Base-by-base conservation (phyloP, 176 grass and related monocot genomes). In the Thinopyrum elongatum region DNA sequence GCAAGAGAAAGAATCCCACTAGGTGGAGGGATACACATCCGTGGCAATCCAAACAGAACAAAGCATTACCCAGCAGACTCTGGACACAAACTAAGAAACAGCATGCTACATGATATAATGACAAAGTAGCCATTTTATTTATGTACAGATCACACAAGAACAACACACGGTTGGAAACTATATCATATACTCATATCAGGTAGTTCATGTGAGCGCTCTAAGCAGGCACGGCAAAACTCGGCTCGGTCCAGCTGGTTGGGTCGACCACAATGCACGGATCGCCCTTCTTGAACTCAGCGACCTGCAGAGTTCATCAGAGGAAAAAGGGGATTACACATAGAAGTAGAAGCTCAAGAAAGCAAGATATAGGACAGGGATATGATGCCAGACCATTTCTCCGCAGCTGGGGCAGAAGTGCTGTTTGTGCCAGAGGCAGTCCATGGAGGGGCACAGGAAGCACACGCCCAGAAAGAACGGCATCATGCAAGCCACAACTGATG, bases 361-460 rank as follows among this genome's bases (percentile, higher is more conserved):
- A 78, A 34, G 41, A 25, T 21, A 35, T 35, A 35, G 35, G 7
- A 39, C 15, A 77, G 34, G 49, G 55, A 58, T 58, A 70, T 35
- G 49, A 76, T 68, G 25, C 17, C 35, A 29, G 67, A 94, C 97
- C 94, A 93, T 92, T 87, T 94, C 87, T 8, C 90, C 87, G 7
- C 97, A 99, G 82, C 84, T 91, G 30, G 97, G 94, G 89, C 94
- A 97, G 69, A 92, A 94, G 60, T 99, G 97, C 46, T 94, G 91
- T 49, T 99, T 99, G 81, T 99, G 94, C 97, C 94, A 96, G 39
- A 99, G 93, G 82, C 97, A 96, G 62, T 96, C 94, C 92, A 93
- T 96, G 30, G 90, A 91, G 25, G 94, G 94, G 84, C 94, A 94
- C 28, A 96, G 85, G 87, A 99, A 96, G 90, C 94, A 96, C 59